Percentiles rank a stretch among this genome's conserved stretches.
Evolutionary conservation across 1,139 yeast genomes (phyloP).

Genomic region (Candida gigantensis): DNA sequence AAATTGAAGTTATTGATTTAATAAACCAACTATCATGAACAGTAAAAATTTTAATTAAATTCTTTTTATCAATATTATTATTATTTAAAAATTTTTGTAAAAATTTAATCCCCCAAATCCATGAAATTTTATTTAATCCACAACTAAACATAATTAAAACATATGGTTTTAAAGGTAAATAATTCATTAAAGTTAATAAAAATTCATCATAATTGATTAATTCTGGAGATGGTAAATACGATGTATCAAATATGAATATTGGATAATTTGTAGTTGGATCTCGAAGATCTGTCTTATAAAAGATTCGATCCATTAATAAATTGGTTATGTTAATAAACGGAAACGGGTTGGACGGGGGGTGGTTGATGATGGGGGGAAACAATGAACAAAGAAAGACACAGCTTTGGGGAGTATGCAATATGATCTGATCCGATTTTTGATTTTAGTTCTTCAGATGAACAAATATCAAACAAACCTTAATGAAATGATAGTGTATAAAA

Average conservation of each 20-base stretch:
- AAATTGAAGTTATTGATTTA: constrained; percentile 73
- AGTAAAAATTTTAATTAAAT: constrained; percentile 64
- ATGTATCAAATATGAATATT: constrained; percentile 71
- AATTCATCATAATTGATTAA: constrained; percentile 42
- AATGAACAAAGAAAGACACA: too few relatives aligned
- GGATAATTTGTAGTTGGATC: constrained; percentile 69
- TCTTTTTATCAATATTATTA: constrained; percentile 44
- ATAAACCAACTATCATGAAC: constrained; percentile 95
- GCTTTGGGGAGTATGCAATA: too few relatives aligned
- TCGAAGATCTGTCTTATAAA: constrained; percentile 56
- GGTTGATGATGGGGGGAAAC: not conserved
- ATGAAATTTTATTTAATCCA: constrained; percentile 65
- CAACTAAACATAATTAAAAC: constrained; percentile 75
- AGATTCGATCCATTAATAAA: constrained; percentile 59
- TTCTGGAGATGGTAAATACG: constrained; percentile 66
- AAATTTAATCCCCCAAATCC: constrained; percentile 82
- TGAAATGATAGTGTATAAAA: too few relatives aligned
- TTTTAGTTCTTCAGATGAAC: too few relatives aligned
- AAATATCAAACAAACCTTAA: too few relatives aligned
- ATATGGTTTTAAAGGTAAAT: constrained; percentile 58
- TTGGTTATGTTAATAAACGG: too few relatives aligned
- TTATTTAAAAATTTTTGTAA: constrained; percentile 62
- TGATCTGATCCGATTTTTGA: too few relatives aligned
- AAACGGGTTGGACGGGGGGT: not conserved
- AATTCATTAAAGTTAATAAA: constrained; percentile 39